Conservation (phyloP, 768 basidiomycete species). For the Termitomyces eurrhizus region DNA sequence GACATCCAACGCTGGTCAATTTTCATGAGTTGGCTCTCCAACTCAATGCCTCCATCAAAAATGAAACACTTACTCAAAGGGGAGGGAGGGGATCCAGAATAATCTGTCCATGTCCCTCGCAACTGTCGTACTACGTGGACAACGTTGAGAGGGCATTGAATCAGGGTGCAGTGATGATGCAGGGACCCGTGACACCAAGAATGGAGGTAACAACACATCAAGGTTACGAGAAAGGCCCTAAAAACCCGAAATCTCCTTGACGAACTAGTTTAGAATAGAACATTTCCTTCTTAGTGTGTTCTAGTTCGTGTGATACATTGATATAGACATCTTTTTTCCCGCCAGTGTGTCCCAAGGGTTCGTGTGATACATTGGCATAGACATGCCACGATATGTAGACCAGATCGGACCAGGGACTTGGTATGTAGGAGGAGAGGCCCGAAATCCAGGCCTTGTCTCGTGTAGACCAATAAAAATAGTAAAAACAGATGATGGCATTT, state of each 20-base stretch:
- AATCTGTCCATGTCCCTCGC: neutral
- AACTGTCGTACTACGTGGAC: neutral
- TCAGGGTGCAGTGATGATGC: neutral
- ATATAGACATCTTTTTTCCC: neutral
- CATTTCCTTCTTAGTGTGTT: neutral
- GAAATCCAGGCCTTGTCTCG: neutral
- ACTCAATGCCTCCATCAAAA: neutral
- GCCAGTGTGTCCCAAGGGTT: too few species aligned
- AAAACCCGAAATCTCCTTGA: neutral
- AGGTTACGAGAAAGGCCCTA: neutral
- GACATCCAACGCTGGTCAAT: neutral
- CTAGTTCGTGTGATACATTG: neutral
- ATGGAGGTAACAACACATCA: neutral
- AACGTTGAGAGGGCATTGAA: neutral
- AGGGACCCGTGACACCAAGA: slow-evolving; percentile 4
- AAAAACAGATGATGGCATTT: neutral
- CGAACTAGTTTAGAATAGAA: neutral
- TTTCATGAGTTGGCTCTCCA: neutral
- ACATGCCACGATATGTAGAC: neutral
- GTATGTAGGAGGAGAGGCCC: neutral
- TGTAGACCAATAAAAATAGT: neutral
- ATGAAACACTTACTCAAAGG: neutral
- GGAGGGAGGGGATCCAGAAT: neutral
- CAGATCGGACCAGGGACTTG: neutral
- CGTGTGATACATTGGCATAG: too few species aligned